Base-by-base conservation (phyloP, 768 basidiomycete genomes). In the Strobilomyces echinocephalus region DNA sequence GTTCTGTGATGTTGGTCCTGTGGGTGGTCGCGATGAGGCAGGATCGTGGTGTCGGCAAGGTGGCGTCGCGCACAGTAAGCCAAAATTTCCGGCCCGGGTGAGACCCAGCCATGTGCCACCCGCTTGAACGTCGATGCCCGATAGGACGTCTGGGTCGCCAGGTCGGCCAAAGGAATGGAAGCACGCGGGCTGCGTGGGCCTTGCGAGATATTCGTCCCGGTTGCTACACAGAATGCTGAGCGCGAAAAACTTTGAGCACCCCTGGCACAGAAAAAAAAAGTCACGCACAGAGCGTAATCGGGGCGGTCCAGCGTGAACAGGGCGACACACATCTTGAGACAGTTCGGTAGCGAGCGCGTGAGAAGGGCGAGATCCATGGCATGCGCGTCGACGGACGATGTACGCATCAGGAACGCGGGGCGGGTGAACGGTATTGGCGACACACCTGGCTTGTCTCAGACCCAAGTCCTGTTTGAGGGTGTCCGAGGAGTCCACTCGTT, bases 91-190 rank as follows among this genome's bases (percentile, higher is more conserved):
- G 54, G 76, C 57, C 55, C 79, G 77, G 64, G 69, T 82, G 52
- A 91, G 69, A 12, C 91, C 91, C 62, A 90, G 78, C 91, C 91
- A 93, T 34, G 89, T 87, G 41, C 91, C 91, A 38, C 88, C 88
- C 3, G 83, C 89, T 45, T 72, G 72, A 20, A 75, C 63, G 70
- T 93, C 91, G 59, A 84, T 79, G 45, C 91, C 91, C 2, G 88
- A 91, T 50, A 93, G 75, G 55, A 92, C 68, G 46, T 63, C 63
- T 21, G 69, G 74, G 16, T 58, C 60, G 52, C 20, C 35, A 53
- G 56, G 59, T 54, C 64, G 54, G 28, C 72, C 79, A 63, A 90
- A 90, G 9, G 80, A 74, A 65, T 89, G 90, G 66, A 84, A 89
- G 58, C 76, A 73, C 12, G 87, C 88, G 43, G 77, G 70, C 55